Base-by-base conservation (phyloP, 1,139 yeast genomes). In the Geotrichum phurueaensis region DNA sequence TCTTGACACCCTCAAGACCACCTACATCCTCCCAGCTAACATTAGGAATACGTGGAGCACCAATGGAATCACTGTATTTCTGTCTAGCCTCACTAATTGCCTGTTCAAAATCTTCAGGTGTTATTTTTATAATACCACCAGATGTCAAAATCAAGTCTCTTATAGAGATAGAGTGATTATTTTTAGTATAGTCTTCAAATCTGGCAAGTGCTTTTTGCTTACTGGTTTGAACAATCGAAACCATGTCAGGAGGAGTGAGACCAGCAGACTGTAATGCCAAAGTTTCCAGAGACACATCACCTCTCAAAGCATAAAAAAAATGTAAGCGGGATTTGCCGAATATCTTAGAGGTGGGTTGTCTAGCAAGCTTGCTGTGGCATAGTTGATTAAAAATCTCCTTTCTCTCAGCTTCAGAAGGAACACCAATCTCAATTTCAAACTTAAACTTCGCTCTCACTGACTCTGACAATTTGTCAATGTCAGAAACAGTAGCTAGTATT, bases 11-110 rank as follows among this genome's bases (percentile, higher is more conserved):
- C 64, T 90, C 97, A 66, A 94, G 79, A 0, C 97, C 97, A 50
- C 97, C 97, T 62, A 90, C 92, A 72, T 90, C 97, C 67, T 87
- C 92, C 99, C 99, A 94, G 63, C 86, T 85, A 9, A 94, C 98
- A 68, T 88, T 85, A 1, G 99, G 99, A 65, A 94, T 94, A 66
- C 92, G 81, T 18, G 99, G 99, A 0, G 98, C 98, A 13, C 99
- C 99, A 64, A 94, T 92, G 0, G 97, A 87, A 67, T 90, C 97
- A 70, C 96, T 87, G 73, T 87, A 91, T 71, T 89, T 92, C 69
- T 84, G 85, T 68, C 98, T 80, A 0, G 97, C 97, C 61, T 83
- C 87, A 61, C 85, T 83, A 58, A 91, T 89, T 0, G 97, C 89
- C 23, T 74, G 75, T 58, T 82, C 87, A 69, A 92, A 83, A 70